Conservation (phyloP, 2,329 filamentous ascomycete genomes). For the Nakataea oryzae region DNA sequence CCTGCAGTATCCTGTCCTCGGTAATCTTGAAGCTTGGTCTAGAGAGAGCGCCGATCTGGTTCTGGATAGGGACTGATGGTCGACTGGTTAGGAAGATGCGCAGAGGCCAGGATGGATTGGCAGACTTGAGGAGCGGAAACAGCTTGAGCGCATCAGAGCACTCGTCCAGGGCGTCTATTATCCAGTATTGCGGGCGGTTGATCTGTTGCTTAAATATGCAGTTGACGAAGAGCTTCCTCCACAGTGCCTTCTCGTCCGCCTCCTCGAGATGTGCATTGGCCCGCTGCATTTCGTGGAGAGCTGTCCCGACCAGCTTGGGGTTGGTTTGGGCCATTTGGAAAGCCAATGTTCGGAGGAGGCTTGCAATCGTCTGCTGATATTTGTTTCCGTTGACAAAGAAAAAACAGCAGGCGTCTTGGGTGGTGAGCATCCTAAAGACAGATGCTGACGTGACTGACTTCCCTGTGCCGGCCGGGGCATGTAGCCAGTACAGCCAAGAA, state of each 20-base stretch:
- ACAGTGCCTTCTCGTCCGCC: conserved; percentile 13
- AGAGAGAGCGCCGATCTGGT: neutral
- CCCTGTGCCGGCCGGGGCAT: neutral
- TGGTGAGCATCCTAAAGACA: neutral
- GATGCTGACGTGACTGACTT: conserved; percentile 1
- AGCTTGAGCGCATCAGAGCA: conserved; percentile 7
- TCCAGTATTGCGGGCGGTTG: conserved; percentile 15
- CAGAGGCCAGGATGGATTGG: neutral
- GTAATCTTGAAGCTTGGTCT: neutral
- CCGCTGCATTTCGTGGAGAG: conserved; percentile 11
- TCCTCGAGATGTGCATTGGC: conserved; percentile 10
- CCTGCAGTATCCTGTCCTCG: neutral
- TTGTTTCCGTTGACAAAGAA: neutral
- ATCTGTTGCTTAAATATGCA: conserved; percentile 13
- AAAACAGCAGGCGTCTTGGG: neutral
- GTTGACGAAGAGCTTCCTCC: conserved; percentile 15
- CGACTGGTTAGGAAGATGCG: conserved; percentile 2
- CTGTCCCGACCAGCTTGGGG: conserved; percentile 7
- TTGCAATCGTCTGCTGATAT: neutral
- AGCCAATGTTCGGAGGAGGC: conserved; percentile 16
- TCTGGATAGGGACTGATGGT: neutral
- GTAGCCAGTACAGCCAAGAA: neutral
- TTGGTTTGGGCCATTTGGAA: conserved; percentile 23
- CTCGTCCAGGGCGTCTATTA: conserved; percentile 20
- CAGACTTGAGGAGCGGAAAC: neutral